Evolutionary conservation across 768 basidiomycete species (phyloP), one percentile per base, ranked within the genome.

Genomic region (Boletus reticulatus): DNA sequence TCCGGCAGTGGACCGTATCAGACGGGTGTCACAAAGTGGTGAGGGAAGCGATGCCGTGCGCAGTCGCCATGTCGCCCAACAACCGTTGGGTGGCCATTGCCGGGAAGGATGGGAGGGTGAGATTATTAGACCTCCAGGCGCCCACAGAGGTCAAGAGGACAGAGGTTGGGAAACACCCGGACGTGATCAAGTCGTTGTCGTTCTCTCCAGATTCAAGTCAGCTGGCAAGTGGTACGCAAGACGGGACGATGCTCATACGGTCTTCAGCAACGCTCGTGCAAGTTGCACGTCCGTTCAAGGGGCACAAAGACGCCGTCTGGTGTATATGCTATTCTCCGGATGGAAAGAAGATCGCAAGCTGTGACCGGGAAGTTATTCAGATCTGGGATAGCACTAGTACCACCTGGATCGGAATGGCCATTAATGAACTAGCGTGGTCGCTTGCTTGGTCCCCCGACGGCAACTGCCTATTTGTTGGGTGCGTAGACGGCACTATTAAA

Each of bases 181-280:
- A 46, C 0, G 37, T 37, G 20, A 17, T 66, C 51, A 45, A 31
- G 38, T 66, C 65, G 5, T 11, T 65, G 38, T 44, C 64, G 0
- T 66, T 65, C 43, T 65, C 64, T 8, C 60, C 61, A 1, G 53
- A 65, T 37, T 55, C 61, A 7, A 63, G 29, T 14, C 37, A 42
- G 10, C 29, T 65, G 31, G 56, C 58, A 5, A 65, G 58, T 13
- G 65, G 65, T 12, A 58, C 60, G 4, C 47, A 50, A 4, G 58
- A 67, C 19, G 60, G 63, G 53, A 42, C 50, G 8, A 51, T 67
- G 31, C 1, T 55, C 12, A 19, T 67, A 7, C 67, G 65, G 65
- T 62, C 60, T 19, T 29, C 52, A 2, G 14, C 29, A 4, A 48
- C 46, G 3, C 58, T 67, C 17, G 16, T 49, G 29, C 43, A 22